phyloP scores from a whole-genome alignment of 1,284 basidiomycete species.

The Ganoderma lingzhi region DNA sequence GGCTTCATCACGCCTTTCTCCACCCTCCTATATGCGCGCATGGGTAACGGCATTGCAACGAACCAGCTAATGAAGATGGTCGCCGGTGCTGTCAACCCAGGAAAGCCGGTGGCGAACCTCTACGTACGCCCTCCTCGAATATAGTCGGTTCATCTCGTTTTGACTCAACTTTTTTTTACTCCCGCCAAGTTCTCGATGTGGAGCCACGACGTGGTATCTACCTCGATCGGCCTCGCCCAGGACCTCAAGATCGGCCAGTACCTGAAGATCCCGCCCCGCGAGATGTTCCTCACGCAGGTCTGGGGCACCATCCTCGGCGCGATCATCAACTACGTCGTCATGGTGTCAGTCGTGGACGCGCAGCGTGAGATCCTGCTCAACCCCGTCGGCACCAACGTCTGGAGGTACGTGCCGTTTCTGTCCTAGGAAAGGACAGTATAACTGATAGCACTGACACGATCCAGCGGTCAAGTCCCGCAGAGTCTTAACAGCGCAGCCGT shows the following conservation, averaged over 20 bases:
- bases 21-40: slow-evolving; percentile 52
- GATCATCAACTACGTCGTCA: slow-evolving; percentile 53
- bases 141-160: background rate
- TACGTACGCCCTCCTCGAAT: slow-evolving; percentile 52
- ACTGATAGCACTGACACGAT: background rate
- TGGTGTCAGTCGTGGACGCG: slow-evolving; percentile 60
- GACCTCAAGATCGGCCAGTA: slow-evolving; percentile 74
- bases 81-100: slow-evolving; percentile 66
- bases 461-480: slow-evolving; percentile 37
- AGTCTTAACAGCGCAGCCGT: slow-evolving; percentile 65
- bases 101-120: slow-evolving; percentile 71
- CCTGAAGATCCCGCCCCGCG: slow-evolving; percentile 77
- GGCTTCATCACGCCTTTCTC: slow-evolving; percentile 52
- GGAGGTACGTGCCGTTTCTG: slow-evolving; percentile 42
- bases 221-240: slow-evolving; percentile 52
- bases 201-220: slow-evolving; percentile 65
- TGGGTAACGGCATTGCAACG: slow-evolving; percentile 67
- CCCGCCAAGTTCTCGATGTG: slow-evolving; percentile 63
- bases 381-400: slow-evolving; percentile 63
- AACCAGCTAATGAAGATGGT: slow-evolving; percentile 75
- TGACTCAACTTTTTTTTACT: background rate
- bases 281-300: slow-evolving; percentile 73
- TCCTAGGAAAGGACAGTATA: background rate
- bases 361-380: slow-evolving; percentile 60
- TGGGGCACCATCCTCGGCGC: slow-evolving; percentile 69